Evolutionary conservation across 164 flowering plant species (phyloP).

Genomic region (Cinnamomum micranthum): DNA sequence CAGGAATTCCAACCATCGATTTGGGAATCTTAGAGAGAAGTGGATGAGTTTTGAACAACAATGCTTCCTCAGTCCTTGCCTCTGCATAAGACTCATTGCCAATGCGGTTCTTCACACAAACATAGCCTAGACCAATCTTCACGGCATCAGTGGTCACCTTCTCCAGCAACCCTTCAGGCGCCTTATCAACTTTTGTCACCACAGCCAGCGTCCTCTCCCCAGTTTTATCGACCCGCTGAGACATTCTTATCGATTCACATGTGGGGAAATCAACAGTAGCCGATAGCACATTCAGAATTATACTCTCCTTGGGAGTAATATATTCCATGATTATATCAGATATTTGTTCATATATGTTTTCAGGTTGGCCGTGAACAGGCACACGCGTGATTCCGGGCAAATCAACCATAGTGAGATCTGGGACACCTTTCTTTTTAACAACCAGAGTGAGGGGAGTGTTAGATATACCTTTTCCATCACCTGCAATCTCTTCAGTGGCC

Average conservation of each 20-base stretch:
- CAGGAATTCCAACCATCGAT: constrained; percentile 29
- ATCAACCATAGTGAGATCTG: constrained; percentile 31
- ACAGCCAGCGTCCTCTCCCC: too few relatives aligned
- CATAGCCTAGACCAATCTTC: constrained; percentile 42
- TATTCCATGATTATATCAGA: constrained; percentile 23
- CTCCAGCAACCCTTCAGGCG: constrained; percentile 28
- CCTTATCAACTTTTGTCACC: neutral
- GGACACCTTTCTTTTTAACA: neutral
- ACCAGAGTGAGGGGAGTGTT: too few relatives aligned
- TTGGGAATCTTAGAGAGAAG: constrained; percentile 21
- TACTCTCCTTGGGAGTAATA: too few relatives aligned
- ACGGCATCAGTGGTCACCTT: constrained; percentile 37
- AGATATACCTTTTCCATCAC: too few relatives aligned
- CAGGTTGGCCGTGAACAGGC: constrained; percentile 46
- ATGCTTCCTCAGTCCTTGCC: constrained; percentile 28
- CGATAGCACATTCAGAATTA: too few relatives aligned
- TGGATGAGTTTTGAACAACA: constrained; percentile 25
- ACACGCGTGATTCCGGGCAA: constrained; percentile 46
- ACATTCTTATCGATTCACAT: too few relatives aligned
- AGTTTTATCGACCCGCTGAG: too few relatives aligned
- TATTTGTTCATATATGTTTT: constrained; percentile 44
- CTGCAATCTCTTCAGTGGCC: too few relatives aligned
- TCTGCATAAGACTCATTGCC: constrained; percentile 42
- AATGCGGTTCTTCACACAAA: constrained; percentile 42
- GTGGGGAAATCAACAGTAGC: too few relatives aligned